Base-by-base conservation (phyloP, 176 grass and related monocot species). In the Oryza officinalis region DNA sequence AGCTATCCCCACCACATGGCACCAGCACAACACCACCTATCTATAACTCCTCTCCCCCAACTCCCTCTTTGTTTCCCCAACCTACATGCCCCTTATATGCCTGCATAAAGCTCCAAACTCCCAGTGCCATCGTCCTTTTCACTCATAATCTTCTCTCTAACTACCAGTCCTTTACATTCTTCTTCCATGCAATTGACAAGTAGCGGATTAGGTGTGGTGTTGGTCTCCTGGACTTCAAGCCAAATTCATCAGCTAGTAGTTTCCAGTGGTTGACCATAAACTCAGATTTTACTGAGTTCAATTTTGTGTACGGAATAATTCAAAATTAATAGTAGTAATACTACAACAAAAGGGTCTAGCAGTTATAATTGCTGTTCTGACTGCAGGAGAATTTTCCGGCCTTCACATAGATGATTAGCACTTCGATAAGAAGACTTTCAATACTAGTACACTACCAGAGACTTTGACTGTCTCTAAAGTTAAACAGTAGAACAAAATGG, bases 41-140 rank as follows among this genome's bases (percentile, higher is more conserved):
- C 78, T 85, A 75, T 84, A 44, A 87, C 44, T 76, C 80, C 23
- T 64, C 69, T 87, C 57, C 32, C 72, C 76, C 76, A 92, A 89
- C 84, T 54, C 45, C 40, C 87, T 63, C 38, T 81, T 74, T 89
- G 84, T 76, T 80, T 15, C 60, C 72, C 77, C 72, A 77, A 71
- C 80, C 84, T 83, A 79, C 84, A 90, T 87, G 88, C 66, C 67
- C 65, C 84, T 68, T 87, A 74, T 83, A 74, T 81, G 68, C 84
- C 73, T 86, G 69, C 80, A 84, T 88, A 86, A 81, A 88, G 85
- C 59, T 88, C 86, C 86, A 88, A 87, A 83, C 66, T 76, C 45
- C 46, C 61, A 61, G 28, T 65, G 60, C 13, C 37, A 74, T 74
- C 67, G 27, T 77, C 82, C 59, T 80, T 79, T 80, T 83, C 75